A percentile compares a stretch with the other conserved stretches of the same genome.
These are phyloP conservation scores for Taxillus chinensis DNA, from an alignment of 164 flowering plant species.

Conservation along the genomic window DNA sequence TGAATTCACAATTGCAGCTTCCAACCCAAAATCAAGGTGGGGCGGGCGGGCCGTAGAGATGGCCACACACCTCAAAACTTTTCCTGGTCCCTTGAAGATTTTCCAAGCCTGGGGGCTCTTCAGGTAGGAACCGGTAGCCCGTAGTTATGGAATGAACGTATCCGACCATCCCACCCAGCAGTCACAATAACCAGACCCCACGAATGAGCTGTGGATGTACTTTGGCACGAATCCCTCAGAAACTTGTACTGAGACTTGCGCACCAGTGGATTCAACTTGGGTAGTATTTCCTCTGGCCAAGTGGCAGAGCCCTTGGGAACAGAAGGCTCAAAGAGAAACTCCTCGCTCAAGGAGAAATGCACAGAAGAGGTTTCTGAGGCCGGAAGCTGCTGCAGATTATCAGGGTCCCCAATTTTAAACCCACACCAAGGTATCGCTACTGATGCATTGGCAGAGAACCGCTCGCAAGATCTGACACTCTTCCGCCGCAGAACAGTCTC, in stretches of 20 bases:
- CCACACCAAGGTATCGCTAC: slow-evolving; percentile 66
- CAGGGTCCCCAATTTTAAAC: slow-evolving; percentile 14
- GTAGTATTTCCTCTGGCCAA: slow-evolving; percentile 73
- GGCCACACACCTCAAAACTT: neutral
- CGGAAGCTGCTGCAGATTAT: slow-evolving; percentile 7
- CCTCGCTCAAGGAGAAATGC: slow-evolving; percentile 29
- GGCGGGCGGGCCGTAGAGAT: too few relatives aligned
- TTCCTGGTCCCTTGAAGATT: neutral
- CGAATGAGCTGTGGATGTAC: slow-evolving; percentile 38
- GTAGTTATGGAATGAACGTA: slow-evolving; percentile 54
- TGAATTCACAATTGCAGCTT: neutral
- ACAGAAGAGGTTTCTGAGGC: slow-evolving; percentile 18
- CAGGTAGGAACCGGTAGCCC: slow-evolving; percentile 49
- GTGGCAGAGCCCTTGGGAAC: slow-evolving; percentile 53
- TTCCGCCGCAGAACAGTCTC: slow-evolving; percentile 15
- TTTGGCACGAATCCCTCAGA: slow-evolving; percentile 37
- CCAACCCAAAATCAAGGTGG: too few relatives aligned
- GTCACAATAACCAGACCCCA: slow-evolving; percentile 74
- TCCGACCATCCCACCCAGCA: slow-evolving; percentile 63
- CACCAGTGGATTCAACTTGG: slow-evolving; percentile 21
- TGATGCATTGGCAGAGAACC: slow-evolving; percentile 44
- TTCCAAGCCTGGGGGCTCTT: slow-evolving; percentile 7
- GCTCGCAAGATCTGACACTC: slow-evolving; percentile 38
- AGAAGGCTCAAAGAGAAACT: slow-evolving; percentile 31
- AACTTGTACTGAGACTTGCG: slow-evolving; percentile 47